These are phyloP conservation scores for Pythium monospermum DNA, from an alignment of 352 stramenopile genomes.

Conservation along the genomic window DNA sequence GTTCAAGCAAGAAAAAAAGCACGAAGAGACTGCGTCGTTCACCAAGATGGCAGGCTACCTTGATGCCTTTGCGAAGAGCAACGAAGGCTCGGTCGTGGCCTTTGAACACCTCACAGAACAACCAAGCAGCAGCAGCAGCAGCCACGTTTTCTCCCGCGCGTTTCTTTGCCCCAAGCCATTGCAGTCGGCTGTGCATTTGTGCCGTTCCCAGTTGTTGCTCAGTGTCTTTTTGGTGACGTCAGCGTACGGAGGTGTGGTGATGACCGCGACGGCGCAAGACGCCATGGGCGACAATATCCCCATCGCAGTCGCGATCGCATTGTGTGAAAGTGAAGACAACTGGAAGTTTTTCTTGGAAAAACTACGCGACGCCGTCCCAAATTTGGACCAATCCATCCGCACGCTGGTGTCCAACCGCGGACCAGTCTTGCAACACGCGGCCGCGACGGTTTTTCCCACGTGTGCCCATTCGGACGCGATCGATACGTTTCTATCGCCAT, in stretches of 20 bases:
- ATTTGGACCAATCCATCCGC: constrained; percentile 39
- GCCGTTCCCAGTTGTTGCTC: constrained; percentile 52
- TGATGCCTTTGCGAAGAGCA: constrained; percentile 49
- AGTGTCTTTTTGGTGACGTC: constrained; percentile 71
- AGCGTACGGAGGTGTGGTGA: constrained; percentile 57
- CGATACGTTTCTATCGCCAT: constrained; percentile 41
- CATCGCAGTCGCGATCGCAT: constrained; percentile 51
- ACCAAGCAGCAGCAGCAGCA: too few relatives aligned
- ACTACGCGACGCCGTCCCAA: constrained; percentile 46
- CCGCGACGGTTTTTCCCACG: constrained; percentile 40
- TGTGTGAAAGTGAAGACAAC: constrained; percentile 45
- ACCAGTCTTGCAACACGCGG: constrained; percentile 37
- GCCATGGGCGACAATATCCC: constrained; percentile 74
- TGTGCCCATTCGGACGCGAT: constrained; percentile 55
- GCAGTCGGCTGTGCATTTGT: constrained; percentile 46
- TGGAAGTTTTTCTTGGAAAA: constrained; percentile 71
- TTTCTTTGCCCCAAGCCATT: constrained; percentile 69
- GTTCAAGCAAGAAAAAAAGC: constrained; percentile 62
- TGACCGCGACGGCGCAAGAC: constrained; percentile 66
- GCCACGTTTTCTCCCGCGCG: constrained; percentile 40
- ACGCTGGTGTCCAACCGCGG: constrained; percentile 70
- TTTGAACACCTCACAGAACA: constrained; percentile 53
- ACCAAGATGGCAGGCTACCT: constrained; percentile 66
- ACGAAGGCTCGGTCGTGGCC: constrained; percentile 46
- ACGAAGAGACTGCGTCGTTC: constrained; percentile 61